phyloP scores from a whole-genome alignment of 2,329 filamentous ascomycete genomes.

The Neonectria neomacrospora region DNA sequence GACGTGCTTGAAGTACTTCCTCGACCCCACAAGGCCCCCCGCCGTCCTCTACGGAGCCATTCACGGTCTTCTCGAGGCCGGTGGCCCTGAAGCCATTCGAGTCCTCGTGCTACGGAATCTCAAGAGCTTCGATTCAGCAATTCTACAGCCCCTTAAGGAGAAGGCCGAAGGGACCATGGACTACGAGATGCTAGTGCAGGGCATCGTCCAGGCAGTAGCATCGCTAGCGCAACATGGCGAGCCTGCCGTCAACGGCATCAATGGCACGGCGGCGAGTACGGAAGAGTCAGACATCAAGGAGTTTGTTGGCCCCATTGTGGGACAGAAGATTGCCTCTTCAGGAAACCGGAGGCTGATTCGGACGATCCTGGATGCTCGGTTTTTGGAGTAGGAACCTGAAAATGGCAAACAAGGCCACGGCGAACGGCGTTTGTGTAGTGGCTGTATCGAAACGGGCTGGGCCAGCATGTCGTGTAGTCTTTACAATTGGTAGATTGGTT shows the following conservation, averaged over 20 bases:
- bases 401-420: conserved; percentile 26
- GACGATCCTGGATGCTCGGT: conserved; percentile 65
- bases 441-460: conserved; percentile 23
- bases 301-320: conserved; percentile 66
- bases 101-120: conserved; percentile 67
- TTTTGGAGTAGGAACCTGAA: conserved; percentile 55
- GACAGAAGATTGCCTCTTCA: conserved; percentile 58
- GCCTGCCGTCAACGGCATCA: conserved; percentile 53
- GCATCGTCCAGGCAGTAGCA: conserved; percentile 64
- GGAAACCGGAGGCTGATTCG: conserved; percentile 60
- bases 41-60: conserved; percentile 91
- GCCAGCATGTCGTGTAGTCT: conserved; percentile 10
- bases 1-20: conserved; percentile 92
- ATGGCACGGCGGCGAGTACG: conserved; percentile 50
- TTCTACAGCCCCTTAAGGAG: conserved; percentile 65
- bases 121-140: conserved; percentile 63
- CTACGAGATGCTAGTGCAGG: conserved; percentile 66
- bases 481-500: conserved; percentile 25
- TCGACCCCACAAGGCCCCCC: conserved; percentile 85
- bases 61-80: conserved; percentile 80
- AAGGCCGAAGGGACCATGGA: conserved; percentile 62
- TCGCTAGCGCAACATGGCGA: conserved; percentile 54
- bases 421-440: conserved; percentile 44
- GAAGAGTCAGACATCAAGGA: conserved; percentile 61
- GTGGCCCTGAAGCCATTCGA: conserved; percentile 70